Conservation (phyloP, 805 yeast genomes). For the Saccharomyces jurei region DNA sequence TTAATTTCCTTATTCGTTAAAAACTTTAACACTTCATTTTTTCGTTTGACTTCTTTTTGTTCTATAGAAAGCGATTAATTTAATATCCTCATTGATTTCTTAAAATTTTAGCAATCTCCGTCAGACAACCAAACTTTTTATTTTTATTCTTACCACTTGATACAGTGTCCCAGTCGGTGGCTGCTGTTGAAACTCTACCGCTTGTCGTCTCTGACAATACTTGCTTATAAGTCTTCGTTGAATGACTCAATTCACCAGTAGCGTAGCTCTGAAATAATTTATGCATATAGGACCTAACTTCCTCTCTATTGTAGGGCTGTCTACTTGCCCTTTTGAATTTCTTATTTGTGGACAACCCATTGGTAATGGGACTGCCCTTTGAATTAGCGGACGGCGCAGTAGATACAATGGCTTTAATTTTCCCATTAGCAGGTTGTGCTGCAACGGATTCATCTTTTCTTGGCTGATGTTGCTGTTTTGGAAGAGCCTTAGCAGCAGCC, state of each 20-base stretch:
- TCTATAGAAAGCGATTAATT: not conserved
- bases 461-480: conserved; percentile 7
- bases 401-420: not conserved
- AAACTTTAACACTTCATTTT: not conserved
- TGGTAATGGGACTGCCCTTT: not conserved
- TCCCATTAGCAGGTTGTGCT: not conserved
- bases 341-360: not conserved
- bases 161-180: conserved; percentile 28
- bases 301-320: conserved; percentile 23
- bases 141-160: conserved; percentile 15
- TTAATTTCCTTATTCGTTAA: not conserved
- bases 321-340: conserved; percentile 2
- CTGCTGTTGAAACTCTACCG: conserved; percentile 4
- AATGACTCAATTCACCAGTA: conserved; percentile 4
- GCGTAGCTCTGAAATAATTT: conserved; percentile 8
- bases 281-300: conserved; percentile 19
- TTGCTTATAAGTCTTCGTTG: conserved; percentile 5
- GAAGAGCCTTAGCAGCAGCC: conserved; percentile 25
- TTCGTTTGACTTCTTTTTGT: not conserved
- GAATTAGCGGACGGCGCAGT: not conserved
- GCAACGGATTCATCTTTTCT: not conserved
- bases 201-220: conserved; percentile 1
- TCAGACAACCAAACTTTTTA: conserved; percentile 25
- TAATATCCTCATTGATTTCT: conserved; percentile 5
- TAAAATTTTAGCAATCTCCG: conserved; percentile 22